A percentile compares a stretch with the other conserved stretches of the same genome.
These are phyloP conservation scores for Lactarius sp. DNA, from an alignment of 768 basidiomycete species.

Conservation along the genomic window DNA sequence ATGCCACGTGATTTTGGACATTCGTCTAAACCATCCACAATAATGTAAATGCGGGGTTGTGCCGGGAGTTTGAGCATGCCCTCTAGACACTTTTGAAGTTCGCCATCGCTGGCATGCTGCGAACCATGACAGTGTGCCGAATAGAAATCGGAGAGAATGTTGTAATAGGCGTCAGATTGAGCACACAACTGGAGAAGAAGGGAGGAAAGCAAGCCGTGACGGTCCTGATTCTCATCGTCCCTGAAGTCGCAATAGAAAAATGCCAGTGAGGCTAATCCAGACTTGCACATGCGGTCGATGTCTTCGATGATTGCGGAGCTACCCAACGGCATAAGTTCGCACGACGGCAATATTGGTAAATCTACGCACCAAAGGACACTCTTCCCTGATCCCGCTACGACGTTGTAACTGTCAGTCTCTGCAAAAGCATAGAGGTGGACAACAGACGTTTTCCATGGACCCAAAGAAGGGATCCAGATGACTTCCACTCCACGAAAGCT, in stretches of 20 bases:
- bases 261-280: no score
- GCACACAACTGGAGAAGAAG: constrained; percentile 4
- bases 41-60: constrained; percentile 1
- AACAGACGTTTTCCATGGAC: constrained; percentile 6
- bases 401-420: background rate
- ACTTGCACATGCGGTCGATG: no score
- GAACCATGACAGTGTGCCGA: background rate
- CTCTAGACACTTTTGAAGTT: background rate
- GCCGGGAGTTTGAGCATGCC: background rate
- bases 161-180: background rate
- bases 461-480: background rate
- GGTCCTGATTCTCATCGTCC: background rate
- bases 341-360: background rate
- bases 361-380: constrained; percentile 1
- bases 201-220: background rate
- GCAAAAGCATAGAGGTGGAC: background rate
- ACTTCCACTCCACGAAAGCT: no score
- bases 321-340: background rate
- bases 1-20: background rate
- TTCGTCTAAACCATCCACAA: constrained; percentile 9
- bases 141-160: constrained; percentile 3
- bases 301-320: constrained; percentile 7
- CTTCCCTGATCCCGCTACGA: constrained; percentile 10
- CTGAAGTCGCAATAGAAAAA: no score
- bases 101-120: background rate